Conservation (phyloP, 1,284 basidiomycete species). For the Malassezia caprae region DNA sequence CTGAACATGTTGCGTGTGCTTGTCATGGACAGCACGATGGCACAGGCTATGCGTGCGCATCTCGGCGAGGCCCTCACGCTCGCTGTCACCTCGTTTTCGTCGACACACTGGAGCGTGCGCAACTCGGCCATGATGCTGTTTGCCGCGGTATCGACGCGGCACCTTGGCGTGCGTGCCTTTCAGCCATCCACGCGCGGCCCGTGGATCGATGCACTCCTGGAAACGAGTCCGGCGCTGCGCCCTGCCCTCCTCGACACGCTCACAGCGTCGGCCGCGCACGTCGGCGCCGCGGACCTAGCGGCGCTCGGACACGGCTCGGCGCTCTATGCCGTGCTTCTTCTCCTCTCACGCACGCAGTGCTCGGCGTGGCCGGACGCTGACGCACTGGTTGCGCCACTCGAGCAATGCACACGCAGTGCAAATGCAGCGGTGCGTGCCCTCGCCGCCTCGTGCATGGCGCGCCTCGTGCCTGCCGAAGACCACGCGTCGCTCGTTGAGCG, state of each 20-base stretch:
- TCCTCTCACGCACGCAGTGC: constrained; percentile 31
- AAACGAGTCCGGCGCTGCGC: constrained; percentile 15
- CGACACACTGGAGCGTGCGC: constrained; percentile 46
- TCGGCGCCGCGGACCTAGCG: not conserved
- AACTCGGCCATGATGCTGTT: constrained; percentile 49
- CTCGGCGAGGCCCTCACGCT: constrained; percentile 41
- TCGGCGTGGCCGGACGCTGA: constrained; percentile 3
- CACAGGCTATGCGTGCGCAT: constrained; percentile 23
- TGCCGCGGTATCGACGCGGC: constrained; percentile 39
- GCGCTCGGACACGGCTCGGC: constrained; percentile 20
- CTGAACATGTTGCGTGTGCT: constrained; percentile 47
- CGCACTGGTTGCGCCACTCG: constrained; percentile 15
- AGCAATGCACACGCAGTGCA: constrained; percentile 23
- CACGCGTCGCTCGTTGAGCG: constrained; percentile 6
- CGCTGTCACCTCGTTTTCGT: constrained; percentile 44
- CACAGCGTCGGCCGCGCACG: not conserved
- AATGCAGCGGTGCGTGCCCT: constrained; percentile 33
- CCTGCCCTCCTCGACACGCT: not conserved
- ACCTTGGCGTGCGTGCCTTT: constrained; percentile 23
- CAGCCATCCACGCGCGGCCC: not conserved
- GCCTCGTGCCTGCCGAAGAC: constrained; percentile 17
- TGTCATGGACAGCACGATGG: constrained; percentile 34
- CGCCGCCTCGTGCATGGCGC: constrained; percentile 22
- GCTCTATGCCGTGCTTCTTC: constrained; percentile 34
- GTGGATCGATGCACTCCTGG: constrained; percentile 9